phyloP scores from a whole-genome alignment of 1,139 yeast species.

The Debaryomyces subglobosus region DNA sequence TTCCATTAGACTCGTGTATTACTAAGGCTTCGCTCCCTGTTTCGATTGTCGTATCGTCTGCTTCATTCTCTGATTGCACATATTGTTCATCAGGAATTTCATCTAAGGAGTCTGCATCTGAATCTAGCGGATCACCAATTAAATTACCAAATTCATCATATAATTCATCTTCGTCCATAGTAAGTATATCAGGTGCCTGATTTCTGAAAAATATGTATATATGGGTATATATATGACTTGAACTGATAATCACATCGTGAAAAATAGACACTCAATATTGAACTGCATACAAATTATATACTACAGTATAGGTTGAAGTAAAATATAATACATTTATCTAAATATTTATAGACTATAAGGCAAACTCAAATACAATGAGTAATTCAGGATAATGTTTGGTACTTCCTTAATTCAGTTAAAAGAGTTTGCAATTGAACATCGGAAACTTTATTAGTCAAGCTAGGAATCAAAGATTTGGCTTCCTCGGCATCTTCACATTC shows the following conservation, averaged over 20 bases:
- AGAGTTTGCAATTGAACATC: conserved; percentile 87
- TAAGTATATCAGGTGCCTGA: not conserved
- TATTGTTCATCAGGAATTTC: conserved; percentile 19
- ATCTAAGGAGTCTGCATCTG: conserved; percentile 43
- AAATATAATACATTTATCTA: conserved; percentile 8
- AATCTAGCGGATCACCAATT: conserved; percentile 54
- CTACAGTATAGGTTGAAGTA: not conserved
- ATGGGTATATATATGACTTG: not conserved
- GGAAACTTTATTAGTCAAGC: conserved; percentile 75
- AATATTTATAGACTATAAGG: conserved; percentile 2
- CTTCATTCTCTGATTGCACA: conserved; percentile 17
- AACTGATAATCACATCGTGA: conserved; percentile 6
- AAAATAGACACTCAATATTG: conserved; percentile 5
- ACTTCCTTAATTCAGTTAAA: conserved; percentile 80
- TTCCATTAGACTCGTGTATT: conserved; percentile 42
- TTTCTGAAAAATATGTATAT: not conserved
- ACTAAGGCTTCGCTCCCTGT: conserved; percentile 17
- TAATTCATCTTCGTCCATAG: conserved; percentile 45
- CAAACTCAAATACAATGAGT: not conserved
- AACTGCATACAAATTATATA: conserved; percentile 2
- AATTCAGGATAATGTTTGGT: conserved; percentile 45
- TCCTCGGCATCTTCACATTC: conserved; percentile 98
- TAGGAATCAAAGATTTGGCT: conserved; percentile 92
- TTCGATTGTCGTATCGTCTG: conserved; percentile 12
- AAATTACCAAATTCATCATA: conserved; percentile 87